These are phyloP conservation scores for Phytopythium delawarense DNA, from an alignment of 352 stramenopile genomes.

Conservation along the genomic window DNA sequence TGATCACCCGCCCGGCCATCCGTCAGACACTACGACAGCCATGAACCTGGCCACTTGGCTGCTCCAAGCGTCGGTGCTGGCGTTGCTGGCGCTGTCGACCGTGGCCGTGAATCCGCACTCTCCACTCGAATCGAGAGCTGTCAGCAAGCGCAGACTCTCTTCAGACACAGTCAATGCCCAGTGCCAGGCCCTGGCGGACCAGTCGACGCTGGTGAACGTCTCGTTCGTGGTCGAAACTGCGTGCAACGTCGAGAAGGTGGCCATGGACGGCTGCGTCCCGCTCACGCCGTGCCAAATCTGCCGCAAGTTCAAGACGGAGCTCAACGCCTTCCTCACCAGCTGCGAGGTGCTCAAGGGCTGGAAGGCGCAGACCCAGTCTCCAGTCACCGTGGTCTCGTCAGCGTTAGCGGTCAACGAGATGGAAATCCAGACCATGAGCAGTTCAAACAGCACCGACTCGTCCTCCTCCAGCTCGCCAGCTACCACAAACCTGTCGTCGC, in stretches of 20 bases:
- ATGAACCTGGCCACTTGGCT: not conserved
- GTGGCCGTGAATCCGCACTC: not conserved
- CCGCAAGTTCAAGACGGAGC: constrained; percentile 48
- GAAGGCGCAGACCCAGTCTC: constrained; percentile 4
- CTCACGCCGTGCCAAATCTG: constrained; percentile 51
- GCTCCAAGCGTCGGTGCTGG: not conserved
- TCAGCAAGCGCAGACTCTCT: not conserved
- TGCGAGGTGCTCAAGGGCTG: constrained; percentile 43
- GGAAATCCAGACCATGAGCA: not conserved
- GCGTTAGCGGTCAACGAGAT: not conserved
- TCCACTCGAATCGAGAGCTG: not conserved
- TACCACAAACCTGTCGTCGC: not conserved
- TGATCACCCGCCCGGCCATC: not conserved
- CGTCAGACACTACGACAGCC: not conserved
- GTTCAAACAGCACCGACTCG: not conserved
- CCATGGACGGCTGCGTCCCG: constrained; percentile 34
- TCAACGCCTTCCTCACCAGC: constrained; percentile 49
- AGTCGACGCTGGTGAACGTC: constrained; percentile 31
- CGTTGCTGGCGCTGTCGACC: not conserved
- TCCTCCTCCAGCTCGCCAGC: constrained; percentile 6
- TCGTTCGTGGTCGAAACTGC: constrained; percentile 37
- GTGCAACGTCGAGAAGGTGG: constrained; percentile 28
- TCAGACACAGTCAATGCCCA: constrained; percentile 3
- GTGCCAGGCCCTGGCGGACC: constrained; percentile 23
- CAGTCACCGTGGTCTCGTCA: constrained; percentile 1